phyloP scores from a whole-genome alignment of 140 eudicot genomes.

The Anethum foeniculum region DNA sequence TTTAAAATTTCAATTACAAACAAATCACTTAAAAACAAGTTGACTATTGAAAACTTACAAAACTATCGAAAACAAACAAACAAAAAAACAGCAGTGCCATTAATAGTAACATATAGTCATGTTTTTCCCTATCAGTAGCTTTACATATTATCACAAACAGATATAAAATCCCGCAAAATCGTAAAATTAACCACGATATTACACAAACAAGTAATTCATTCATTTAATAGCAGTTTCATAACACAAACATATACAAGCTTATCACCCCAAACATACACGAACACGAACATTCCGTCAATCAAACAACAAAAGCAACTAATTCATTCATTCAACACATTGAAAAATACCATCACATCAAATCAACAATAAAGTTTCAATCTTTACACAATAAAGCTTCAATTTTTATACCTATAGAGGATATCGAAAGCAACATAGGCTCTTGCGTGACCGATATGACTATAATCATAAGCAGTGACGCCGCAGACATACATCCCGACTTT shows the following conservation, averaged over 20 bases:
- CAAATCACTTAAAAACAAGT: not conserved
- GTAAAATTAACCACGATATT: not conserved
- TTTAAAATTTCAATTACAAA: not conserved
- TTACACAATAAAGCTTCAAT: not conserved
- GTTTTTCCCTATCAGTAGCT: not conserved
- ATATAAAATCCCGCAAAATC: not conserved
- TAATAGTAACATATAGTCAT: not conserved
- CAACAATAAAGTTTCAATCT: not conserved
- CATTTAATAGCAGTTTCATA: not conserved
- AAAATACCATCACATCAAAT: not conserved
- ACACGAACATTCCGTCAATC: not conserved
- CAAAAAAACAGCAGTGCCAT: not conserved
- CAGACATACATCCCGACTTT: constrained; percentile 81
- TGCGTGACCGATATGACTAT: constrained; percentile 89
- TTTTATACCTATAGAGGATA: constrained; percentile 47
- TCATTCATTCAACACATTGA: not conserved
- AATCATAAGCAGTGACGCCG: constrained; percentile 78
- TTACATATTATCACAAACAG: not conserved
- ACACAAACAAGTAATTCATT: not conserved
- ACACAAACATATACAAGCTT: not conserved
- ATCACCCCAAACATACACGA: not conserved
- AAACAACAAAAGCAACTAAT: not conserved
- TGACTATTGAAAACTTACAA: not conserved
- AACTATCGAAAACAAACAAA: not conserved
- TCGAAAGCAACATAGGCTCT: constrained; percentile 94